These are phyloP conservation scores for Ettlia oleoabundans DNA, from an alignment of 139 green algal genomes.

Conservation along the genomic window DNA sequence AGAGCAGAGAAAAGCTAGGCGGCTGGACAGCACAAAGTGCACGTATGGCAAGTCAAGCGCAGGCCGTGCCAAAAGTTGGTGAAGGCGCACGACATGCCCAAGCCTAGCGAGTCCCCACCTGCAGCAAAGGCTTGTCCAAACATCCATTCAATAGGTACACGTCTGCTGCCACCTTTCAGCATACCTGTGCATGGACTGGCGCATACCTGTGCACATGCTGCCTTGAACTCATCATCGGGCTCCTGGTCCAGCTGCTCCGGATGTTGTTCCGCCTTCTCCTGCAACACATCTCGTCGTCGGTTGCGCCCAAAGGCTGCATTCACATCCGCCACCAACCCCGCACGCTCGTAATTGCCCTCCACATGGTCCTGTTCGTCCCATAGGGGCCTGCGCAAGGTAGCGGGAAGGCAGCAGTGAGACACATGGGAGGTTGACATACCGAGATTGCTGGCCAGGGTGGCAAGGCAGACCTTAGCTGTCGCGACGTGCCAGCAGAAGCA, in stretches of 20 bases:
- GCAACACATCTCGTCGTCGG: conserved; percentile 8
- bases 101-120: no score
- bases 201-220: conserved; percentile 12
- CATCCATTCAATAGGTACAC: no score
- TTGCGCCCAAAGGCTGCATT: conserved; percentile 49
- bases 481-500: no score
- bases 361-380: conserved; percentile 40
- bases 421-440: background rate
- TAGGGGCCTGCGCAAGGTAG: background rate
- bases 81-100: no score
- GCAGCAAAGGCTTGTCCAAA: background rate
- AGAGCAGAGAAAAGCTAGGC: no score
- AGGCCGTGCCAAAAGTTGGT: no score
- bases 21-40: no score
- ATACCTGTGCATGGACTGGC: no score
- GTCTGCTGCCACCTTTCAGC: no score
- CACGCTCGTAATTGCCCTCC: conserved; percentile 39
- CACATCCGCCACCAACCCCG: conserved; percentile 37
- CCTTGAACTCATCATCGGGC: conserved; percentile 29
- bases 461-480: background rate
- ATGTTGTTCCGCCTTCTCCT: conserved; percentile 23
- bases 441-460: background rate
- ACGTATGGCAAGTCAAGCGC: no score
- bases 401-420: no score
- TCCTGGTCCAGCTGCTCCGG: conserved; percentile 26